Base-by-base conservation (phyloP, 495 filamentous ascomycete species). In the Talaromyces nanjingensis region DNA sequence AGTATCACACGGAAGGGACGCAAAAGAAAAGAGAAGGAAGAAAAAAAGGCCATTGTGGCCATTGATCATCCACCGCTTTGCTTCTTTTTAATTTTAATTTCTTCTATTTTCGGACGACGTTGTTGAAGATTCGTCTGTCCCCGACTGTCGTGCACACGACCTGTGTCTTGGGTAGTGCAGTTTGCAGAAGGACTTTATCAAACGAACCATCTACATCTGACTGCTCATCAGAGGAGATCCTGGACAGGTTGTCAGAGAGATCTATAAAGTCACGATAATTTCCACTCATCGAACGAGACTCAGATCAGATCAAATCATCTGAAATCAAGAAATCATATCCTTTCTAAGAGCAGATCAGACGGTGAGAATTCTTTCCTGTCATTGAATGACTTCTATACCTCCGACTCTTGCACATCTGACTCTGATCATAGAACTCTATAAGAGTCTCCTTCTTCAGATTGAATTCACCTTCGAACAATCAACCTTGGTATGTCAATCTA, bases 201-300 rank as follows among this genome's bases (percentile, higher is more conserved):
- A 59, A 18, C 49, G 20, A 29, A 55, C 6, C 11, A 55, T n/a
- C 3, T 25, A 33, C 56, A 37, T 59, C 27, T 37, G 31, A 59
- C 56, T 22, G 56, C 56, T 37, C 56, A 56, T 56, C 27, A 25
- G 20, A 8, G 11, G 22, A 27, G 22, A 56, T 27, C 4, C 14
- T 6, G 27, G 27, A 27, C 53, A 27, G 11, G 22, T 2, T 14
- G 12, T 11, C 22, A 29, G 27, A 56, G 27, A 56, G 24, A 37
- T 59, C 29, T 59, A 59, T 59, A 59, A 59, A 59, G n/a, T 56
- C 16, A 37, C 16, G 31, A 33, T 33, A 34, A 37, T n/a, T 33
- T 5, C 56, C 24, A 20, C 56, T 37, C 27, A 37, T 37, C 12
- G 56, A 59, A 59, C 9, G 25, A 55, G 22, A n/a, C 5, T 29